Conservation (phyloP, 768 basidiomycete genomes). For the Pleurotus sapidus region DNA sequence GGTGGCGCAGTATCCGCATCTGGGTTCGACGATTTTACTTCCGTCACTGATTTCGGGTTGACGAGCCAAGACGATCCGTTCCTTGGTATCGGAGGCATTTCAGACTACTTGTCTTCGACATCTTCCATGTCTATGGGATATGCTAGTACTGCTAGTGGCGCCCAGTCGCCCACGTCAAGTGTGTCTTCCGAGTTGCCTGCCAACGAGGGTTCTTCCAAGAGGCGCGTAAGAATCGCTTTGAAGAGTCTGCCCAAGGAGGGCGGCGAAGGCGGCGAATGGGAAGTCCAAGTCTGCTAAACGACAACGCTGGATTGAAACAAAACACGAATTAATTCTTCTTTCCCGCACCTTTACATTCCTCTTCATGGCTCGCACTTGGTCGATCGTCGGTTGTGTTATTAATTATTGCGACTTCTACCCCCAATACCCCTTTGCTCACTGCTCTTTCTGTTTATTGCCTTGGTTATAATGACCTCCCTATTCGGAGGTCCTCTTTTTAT, state of each 20-base stretch:
- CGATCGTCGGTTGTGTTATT: constrained; percentile 9
- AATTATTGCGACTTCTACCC: constrained; percentile 1
- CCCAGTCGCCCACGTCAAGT: constrained; percentile 26
- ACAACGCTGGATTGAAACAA: too few species aligned
- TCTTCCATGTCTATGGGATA: constrained; percentile 33
- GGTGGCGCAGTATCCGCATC: constrained; percentile 12
- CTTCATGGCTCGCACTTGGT: constrained; percentile 4
- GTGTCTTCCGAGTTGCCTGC: constrained; percentile 34
- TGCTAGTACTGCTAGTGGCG: constrained; percentile 12
- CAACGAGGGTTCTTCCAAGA: constrained; percentile 31
- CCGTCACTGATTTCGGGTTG: constrained; percentile 19
- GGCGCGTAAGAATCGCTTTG: constrained; percentile 64
- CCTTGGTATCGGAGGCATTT: constrained; percentile 45
- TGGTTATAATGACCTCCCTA: neutral
- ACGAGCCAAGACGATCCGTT: constrained; percentile 50
- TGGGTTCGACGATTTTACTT: constrained; percentile 18
- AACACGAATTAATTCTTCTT: neutral
- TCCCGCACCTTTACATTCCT: neutral
- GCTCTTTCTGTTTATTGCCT: neutral
- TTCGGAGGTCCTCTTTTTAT: constrained; percentile 8
- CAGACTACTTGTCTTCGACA: constrained; percentile 35
- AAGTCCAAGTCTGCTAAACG: constrained; percentile 65
- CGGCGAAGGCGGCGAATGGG: constrained; percentile 75
- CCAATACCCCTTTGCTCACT: neutral
- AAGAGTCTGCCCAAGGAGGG: constrained; percentile 61